These are phyloP conservation scores for Clavariopsis aquatica DNA, from an alignment of 495 filamentous ascomycete species.

Conservation along the genomic window DNA sequence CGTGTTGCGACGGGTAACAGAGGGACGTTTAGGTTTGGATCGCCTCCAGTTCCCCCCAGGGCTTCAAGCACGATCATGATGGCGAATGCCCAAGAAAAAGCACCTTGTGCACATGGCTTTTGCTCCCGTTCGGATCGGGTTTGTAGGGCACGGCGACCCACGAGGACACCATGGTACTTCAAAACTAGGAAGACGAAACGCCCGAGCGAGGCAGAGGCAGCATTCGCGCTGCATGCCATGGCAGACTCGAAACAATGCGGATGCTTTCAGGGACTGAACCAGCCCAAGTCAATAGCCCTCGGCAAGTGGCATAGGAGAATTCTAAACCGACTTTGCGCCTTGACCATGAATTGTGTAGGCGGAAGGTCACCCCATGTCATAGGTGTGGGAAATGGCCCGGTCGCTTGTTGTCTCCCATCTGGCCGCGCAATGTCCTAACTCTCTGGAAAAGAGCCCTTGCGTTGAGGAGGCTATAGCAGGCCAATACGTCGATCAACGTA, in stretches of 20 bases:
- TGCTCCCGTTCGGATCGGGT: background rate
- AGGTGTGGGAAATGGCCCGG: background rate
- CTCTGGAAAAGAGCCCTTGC: background rate
- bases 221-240: background rate
- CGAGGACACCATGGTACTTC: background rate
- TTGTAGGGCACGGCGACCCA: background rate
- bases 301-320: background rate
- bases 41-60: background rate
- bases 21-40: background rate
- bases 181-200: background rate
- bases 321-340: background rate
- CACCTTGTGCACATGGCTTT: background rate
- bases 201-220: background rate
- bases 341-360: background rate
- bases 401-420: constrained; percentile 10
- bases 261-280: background rate
- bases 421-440: background rate
- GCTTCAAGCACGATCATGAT: background rate
- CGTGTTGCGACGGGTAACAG: background rate
- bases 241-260: constrained; percentile 5
- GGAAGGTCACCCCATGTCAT: background rate
- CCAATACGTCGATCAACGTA: background rate
- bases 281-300: background rate
- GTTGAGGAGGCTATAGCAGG: background rate
- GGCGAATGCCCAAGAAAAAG: background rate